Percentiles rank a stretch among this genome's conserved stretches.
phyloP scores from a whole-genome alignment of 768 basidiomycete genomes.

The Xanthoconium stramineum region DNA sequence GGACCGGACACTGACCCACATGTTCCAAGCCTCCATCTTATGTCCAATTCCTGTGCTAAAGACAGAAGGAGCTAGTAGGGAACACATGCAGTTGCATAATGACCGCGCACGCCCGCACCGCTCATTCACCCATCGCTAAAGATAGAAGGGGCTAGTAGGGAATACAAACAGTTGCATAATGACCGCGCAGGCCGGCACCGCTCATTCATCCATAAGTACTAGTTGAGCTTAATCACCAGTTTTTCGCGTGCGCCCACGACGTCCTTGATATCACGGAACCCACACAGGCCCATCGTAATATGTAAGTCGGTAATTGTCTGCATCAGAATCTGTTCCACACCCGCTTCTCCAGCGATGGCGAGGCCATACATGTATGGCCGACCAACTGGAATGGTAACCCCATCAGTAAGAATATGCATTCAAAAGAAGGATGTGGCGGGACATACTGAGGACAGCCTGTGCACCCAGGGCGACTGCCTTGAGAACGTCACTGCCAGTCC shows the following conservation, averaged over 20 bases:
- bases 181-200: background rate
- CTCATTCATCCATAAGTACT: background rate
- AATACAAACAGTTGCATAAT: background rate
- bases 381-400: conserved; percentile 27
- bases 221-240: conserved; percentile 28
- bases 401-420: background rate
- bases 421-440: background rate
- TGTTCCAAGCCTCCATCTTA: too few relatives aligned
- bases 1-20: too few relatives aligned
- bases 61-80: too few relatives aligned
- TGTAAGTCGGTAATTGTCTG: conserved; percentile 42
- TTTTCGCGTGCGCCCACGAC: conserved; percentile 36
- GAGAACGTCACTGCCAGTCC: conserved; percentile 51
- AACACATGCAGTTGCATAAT: background rate
- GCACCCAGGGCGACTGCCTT: conserved; percentile 59
- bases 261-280: conserved; percentile 36
- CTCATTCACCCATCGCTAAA: background rate
- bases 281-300: conserved; percentile 42
- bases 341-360: conserved; percentile 44
- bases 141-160: too few relatives aligned
- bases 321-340: conserved; percentile 47
- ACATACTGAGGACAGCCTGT: conserved; percentile 45
- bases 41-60: too few relatives aligned
- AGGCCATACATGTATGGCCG: conserved; percentile 48
- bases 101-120: background rate